A percentile compares a stretch with the other conserved stretches of the same genome.
Evolutionary conservation across 371 early-diverging fungal genomes (phyloP).

Genomic region (Syncephalis fuscata): DNA sequence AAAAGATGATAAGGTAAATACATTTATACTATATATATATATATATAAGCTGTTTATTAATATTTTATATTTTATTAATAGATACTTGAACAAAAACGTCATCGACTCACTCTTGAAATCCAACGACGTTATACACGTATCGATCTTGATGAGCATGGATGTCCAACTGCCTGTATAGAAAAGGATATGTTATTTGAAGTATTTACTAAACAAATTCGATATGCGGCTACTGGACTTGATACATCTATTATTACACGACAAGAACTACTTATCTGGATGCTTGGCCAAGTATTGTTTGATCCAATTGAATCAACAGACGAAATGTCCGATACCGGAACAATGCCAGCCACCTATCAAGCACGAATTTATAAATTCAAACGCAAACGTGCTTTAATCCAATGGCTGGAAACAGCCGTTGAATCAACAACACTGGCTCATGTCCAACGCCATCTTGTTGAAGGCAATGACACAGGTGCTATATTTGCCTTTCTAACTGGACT

Average conservation of each 20-base stretch:
- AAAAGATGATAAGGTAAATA: no score
- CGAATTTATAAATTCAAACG: not conserved
- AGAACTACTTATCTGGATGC: constrained; percentile 25
- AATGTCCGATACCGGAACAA: no score
- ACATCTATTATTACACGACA: constrained; percentile 10
- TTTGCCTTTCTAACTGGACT: constrained; percentile 24
- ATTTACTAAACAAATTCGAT: constrained; percentile 7
- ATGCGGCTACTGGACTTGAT: constrained; percentile 4
- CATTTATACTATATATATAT: no score
- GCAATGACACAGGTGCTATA: constrained; percentile 12
- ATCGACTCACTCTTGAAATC: constrained; percentile 10
- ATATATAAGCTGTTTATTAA: no score
- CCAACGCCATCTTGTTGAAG: constrained; percentile 1
- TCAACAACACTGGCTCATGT: constrained; percentile 5
- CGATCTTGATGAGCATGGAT: constrained; percentile 7
- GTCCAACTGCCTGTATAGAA: constrained; percentile 10
- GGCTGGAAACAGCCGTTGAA: constrained; percentile 16
- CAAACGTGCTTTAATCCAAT: constrained; percentile 13
- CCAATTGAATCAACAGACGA: not conserved
- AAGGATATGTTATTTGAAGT: constrained; percentile 10
- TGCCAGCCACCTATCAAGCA: constrained; percentile 2
- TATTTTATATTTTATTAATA: constrained; percentile 4
- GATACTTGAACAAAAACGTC: constrained; percentile 8
- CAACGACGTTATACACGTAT: constrained; percentile 10
- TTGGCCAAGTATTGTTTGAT: constrained; percentile 21